These are phyloP conservation scores for Trypanosoma boissoni DNA, from an alignment of 208 protist genomes.

Conservation along the genomic window DNA sequence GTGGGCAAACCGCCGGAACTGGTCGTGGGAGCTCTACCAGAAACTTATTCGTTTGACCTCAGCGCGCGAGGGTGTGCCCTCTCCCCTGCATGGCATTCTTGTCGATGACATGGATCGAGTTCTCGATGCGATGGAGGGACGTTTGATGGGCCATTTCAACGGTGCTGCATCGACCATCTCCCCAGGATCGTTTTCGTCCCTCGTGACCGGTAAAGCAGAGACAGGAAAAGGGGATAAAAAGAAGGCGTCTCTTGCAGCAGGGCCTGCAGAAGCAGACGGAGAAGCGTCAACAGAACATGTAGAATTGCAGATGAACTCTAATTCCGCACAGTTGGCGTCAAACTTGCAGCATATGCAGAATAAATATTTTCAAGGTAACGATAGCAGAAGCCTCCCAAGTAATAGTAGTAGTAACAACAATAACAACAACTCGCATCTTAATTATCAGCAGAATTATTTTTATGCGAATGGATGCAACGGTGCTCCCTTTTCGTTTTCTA, in stretches of 20 bases:
- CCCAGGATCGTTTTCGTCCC: not conserved
- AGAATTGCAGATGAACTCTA: no score
- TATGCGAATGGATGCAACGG: not conserved
- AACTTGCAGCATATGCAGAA: no score
- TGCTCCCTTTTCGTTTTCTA: not conserved
- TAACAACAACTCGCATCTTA: not conserved
- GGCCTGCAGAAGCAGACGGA: no score
- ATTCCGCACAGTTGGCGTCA: no score
- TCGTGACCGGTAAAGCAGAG: not conserved
- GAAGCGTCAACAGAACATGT: no score
- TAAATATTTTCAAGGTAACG: no score
- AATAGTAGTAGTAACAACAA: constrained; percentile 8
- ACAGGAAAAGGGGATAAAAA: not conserved
- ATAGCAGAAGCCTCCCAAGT: not conserved
- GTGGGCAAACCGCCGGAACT: constrained; percentile 74
- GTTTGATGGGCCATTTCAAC: not conserved
- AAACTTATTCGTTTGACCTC: constrained; percentile 29
- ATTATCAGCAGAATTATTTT: not conserved
- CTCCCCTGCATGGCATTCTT: constrained; percentile 46
- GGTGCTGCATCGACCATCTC: constrained; percentile 5
- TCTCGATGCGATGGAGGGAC: constrained; percentile 64
- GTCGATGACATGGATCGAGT: constrained; percentile 76
- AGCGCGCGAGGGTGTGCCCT: constrained; percentile 3
- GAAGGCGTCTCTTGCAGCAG: no score
- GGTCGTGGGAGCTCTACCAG: constrained; percentile 73